phyloP scores from a whole-genome alignment of 2,329 filamentous ascomycete genomes.

The Diplodia corticola region DNA sequence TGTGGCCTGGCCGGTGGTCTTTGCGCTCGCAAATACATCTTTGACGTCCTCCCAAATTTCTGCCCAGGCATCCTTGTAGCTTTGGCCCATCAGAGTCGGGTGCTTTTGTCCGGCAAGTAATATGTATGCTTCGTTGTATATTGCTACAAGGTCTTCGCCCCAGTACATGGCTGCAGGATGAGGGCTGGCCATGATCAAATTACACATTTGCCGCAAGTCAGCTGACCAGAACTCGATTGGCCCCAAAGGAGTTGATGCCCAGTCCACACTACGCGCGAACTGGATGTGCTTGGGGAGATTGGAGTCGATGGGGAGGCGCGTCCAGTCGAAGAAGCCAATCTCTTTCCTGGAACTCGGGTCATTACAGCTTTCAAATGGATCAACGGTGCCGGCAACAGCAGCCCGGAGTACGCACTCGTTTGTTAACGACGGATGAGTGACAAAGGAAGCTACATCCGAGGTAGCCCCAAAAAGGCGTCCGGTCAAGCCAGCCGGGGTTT shows the following conservation, averaged over 20 bases:
- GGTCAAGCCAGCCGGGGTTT: conserved; percentile 4
- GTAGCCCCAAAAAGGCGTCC: conserved; percentile 7
- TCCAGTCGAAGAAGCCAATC: conserved; percentile 76
- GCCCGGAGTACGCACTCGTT: conserved; percentile 46
- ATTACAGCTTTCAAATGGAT: conserved; percentile 38
- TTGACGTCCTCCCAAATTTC: conserved; percentile 75
- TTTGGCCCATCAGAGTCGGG: conserved; percentile 71
- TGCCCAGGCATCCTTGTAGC: conserved; percentile 67
- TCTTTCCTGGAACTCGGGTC: conserved; percentile 33
- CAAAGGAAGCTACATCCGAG: not conserved
- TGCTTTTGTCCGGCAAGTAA: conserved; percentile 77
- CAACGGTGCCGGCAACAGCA: conserved; percentile 42
- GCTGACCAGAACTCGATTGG: conserved; percentile 72
- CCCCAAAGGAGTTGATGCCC: conserved; percentile 71
- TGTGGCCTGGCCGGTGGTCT: conserved; percentile 70
- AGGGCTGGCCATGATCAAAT: conserved; percentile 67
- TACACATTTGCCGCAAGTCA: conserved; percentile 75
- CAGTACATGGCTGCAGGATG: conserved; percentile 74
- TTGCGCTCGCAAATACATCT: conserved; percentile 67
- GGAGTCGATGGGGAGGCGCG: conserved; percentile 63
- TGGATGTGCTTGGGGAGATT: conserved; percentile 69
- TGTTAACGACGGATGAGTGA: conserved; percentile 32
- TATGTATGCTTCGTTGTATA: conserved; percentile 73
- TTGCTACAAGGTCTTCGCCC: conserved; percentile 67
- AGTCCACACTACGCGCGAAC: conserved; percentile 71